A percentile compares a stretch with the other conserved stretches of the same genome.
These are phyloP conservation scores for Artemisia tridentata DNA, from an alignment of 129 eudicot genomes.

Conservation along the genomic window DNA sequence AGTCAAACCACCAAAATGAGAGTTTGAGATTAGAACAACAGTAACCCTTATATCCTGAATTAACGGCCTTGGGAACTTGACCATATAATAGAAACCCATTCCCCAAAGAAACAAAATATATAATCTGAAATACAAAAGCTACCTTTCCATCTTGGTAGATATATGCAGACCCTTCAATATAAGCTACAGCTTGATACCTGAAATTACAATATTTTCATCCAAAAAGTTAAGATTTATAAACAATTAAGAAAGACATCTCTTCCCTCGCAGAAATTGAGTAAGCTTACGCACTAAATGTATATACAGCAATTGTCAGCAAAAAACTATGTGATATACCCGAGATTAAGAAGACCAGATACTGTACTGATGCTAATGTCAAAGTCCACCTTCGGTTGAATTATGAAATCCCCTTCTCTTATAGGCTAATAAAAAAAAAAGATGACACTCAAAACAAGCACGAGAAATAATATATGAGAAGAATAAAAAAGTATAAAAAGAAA, in stretches of 20 bases:
- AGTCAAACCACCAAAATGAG: no score
- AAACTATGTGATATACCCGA: constrained; percentile 61
- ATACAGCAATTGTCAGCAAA: not conserved
- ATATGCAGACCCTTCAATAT: constrained; percentile 95
- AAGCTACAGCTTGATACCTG: constrained; percentile 98
- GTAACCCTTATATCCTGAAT: no score
- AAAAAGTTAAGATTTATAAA: constrained; percentile 7
- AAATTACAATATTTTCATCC: constrained; percentile 10
- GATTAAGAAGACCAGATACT: constrained; percentile 98
- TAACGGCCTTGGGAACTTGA: constrained; percentile 1
- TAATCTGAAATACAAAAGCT: not conserved
- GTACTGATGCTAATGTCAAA: constrained; percentile 95
- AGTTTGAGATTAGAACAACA: no score
- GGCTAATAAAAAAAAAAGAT: constrained; percentile 47
- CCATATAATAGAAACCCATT: not conserved
- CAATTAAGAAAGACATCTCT: not conserved
- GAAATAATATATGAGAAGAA: not conserved
- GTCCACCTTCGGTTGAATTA: constrained; percentile 98
- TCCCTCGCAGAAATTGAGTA: constrained; percentile 9
- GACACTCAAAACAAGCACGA: not conserved
- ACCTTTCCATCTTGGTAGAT: constrained; percentile 99
- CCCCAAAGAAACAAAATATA: not conserved
- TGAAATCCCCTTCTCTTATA: constrained; percentile 88
- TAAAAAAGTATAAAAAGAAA: not conserved
- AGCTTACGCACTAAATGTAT: not conserved